A percentile compares a stretch with the other conserved stretches of the same genome.
These are phyloP conservation scores for Fusarium protoensiforme DNA, from an alignment of 2,329 filamentous ascomycete genomes.

Conservation along the genomic window DNA sequence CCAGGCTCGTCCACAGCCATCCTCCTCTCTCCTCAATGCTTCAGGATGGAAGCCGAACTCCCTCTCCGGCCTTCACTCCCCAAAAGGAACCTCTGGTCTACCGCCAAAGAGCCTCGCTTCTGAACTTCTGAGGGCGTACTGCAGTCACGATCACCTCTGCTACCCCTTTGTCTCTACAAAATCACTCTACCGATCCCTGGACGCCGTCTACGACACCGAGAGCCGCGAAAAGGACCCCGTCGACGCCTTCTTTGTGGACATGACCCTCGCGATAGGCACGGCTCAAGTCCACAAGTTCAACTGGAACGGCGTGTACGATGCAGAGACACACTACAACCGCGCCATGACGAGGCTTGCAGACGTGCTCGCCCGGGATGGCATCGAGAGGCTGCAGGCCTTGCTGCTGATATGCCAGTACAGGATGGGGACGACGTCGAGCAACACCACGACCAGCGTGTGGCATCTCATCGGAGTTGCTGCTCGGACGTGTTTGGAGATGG, in stretches of 20 bases:
- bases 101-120: constrained; percentile 50
- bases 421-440: constrained; percentile 52
- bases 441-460: constrained; percentile 55
- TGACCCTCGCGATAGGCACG: constrained; percentile 56
- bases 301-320: constrained; percentile 55
- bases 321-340: constrained; percentile 53
- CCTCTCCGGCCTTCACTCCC: background rate
- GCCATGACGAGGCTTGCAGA: constrained; percentile 51
- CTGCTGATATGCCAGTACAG: constrained; percentile 57
- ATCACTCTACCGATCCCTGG: constrained; percentile 41
- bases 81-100: constrained; percentile 33
- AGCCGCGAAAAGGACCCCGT: constrained; percentile 33
- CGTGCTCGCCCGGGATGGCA: constrained; percentile 50
- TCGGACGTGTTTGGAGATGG: constrained; percentile 54
- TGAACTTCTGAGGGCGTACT: constrained; percentile 53
- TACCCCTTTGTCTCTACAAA: constrained; percentile 54
- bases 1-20: constrained; percentile 36
- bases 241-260: constrained; percentile 55
- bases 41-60: constrained; percentile 29
- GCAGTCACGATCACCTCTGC: constrained; percentile 55
- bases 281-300: constrained; percentile 57
- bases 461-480: constrained; percentile 56
- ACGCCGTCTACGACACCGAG: constrained; percentile 47
- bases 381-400: constrained; percentile 54
- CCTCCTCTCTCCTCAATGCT: constrained; percentile 14